phyloP scores from a whole-genome alignment of 2,329 filamentous ascomycete species.

The Venturiaceae sp. region DNA sequence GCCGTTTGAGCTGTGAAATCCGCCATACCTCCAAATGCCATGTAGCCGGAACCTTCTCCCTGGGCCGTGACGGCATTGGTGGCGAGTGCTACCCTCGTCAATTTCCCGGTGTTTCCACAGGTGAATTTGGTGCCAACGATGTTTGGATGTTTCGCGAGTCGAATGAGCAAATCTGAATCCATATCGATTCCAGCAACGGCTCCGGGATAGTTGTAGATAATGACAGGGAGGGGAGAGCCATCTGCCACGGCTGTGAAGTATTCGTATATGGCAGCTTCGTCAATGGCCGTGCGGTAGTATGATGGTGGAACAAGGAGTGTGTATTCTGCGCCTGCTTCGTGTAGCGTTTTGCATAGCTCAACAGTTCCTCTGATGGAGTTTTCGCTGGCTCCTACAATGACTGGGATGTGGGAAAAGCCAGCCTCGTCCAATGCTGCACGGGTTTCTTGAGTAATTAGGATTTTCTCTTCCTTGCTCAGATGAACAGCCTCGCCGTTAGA shows the following conservation, averaged over 20 bases:
- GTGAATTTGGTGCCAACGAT: slow-evolving; percentile 88
- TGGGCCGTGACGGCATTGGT: slow-evolving; percentile 60
- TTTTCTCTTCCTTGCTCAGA: slow-evolving; percentile 68
- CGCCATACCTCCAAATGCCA: slow-evolving; percentile 80
- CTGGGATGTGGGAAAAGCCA: slow-evolving; percentile 64
- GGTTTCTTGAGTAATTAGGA: slow-evolving; percentile 64
- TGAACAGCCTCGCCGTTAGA: slow-evolving; percentile 88
- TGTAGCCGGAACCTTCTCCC: slow-evolving; percentile 45
- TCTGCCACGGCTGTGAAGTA: slow-evolving; percentile 72
- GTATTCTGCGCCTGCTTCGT: slow-evolving; percentile 66
- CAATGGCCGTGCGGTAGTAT: slow-evolving; percentile 72
- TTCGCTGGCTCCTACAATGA: slow-evolving; percentile 75
- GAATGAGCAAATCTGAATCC: slow-evolving; percentile 79
- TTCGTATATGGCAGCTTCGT: slow-evolving; percentile 61
- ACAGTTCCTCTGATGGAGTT: slow-evolving; percentile 75
- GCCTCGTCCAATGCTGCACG: slow-evolving; percentile 74
- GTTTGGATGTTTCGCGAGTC: slow-evolving; percentile 69
- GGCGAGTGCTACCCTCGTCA: slow-evolving; percentile 69
- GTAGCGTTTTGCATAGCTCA: slow-evolving; percentile 58
- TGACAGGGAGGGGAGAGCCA: slow-evolving; percentile 62
- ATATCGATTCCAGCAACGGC: slow-evolving; percentile 81
- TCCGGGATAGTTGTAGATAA: slow-evolving; percentile 87
- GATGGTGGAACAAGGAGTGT: slow-evolving; percentile 69
- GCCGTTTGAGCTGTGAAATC: slow-evolving; percentile 82
- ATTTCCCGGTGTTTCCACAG: slow-evolving; percentile 81